Evolutionary conservation across 2,329 filamentous ascomycete genomes (phyloP).

Genomic region (Fusarium armeniacum): DNA sequence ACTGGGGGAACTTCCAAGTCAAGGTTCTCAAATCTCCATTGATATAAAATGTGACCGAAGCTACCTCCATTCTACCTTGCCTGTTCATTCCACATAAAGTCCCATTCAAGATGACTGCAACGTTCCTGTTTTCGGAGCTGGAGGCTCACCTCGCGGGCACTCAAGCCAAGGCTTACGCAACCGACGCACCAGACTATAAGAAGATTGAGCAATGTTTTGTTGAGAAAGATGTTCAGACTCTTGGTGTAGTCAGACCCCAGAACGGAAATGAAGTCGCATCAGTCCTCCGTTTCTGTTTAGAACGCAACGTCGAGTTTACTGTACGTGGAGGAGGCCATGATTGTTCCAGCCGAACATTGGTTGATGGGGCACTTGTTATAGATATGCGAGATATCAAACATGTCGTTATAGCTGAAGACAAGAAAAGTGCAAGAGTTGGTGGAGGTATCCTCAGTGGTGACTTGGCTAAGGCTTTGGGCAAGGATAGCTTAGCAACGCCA

Average conservation of each 20-base stretch:
- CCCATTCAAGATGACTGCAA: background rate
- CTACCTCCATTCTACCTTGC: background rate
- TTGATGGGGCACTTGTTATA: conserved; percentile 7
- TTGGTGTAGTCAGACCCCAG: conserved; percentile 7
- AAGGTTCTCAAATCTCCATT: background rate
- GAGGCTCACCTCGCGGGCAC: background rate
- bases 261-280: background rate
- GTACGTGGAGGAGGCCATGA: conserved; percentile 28
- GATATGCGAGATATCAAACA: conserved; percentile 38
- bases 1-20: background rate
- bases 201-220: conserved; percentile 8
- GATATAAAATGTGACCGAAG: background rate
- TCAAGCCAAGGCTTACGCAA: fast-evolving
- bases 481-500: conserved; percentile 6
- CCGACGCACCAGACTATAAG: conserved; percentile 37
- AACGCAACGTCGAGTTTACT: conserved; percentile 3
- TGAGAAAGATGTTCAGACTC: conserved; percentile 8
- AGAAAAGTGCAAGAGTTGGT: conserved; percentile 1
- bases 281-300: background rate
- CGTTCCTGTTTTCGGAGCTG: background rate
- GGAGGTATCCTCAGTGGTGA: conserved; percentile 8
- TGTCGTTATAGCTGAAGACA: background rate
- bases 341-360: conserved; percentile 14
- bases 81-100: background rate
- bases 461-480: background rate